Evolutionary conservation across 2,329 filamentous ascomycete species (phyloP), one percentile per base, ranked within the genome.

Genomic region (Sodiomyces alkalinus): DNA sequence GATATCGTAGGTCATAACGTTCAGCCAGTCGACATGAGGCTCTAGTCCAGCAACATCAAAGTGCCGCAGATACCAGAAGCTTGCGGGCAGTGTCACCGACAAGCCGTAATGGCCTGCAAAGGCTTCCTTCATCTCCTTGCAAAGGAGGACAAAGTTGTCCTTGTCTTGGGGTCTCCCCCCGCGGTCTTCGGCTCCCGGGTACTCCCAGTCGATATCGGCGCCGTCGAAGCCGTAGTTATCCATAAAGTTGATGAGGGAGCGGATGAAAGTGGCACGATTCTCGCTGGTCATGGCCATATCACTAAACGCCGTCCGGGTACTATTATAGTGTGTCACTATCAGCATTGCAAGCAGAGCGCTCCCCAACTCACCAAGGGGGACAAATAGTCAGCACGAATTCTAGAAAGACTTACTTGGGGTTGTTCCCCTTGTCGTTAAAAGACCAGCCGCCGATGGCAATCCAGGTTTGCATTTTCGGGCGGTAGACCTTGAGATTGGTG

Each of bases 371-470:
- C n/a, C n/a, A n/a, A n/a, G n/a, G n/a, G n/a, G n/a, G n/a, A n/a
- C n/a, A n/a, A n/a, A n/a, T n/a, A n/a, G n/a, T n/a, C n/a, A n/a
- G n/a, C n/a, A n/a, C n/a, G n/a, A n/a, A n/a, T n/a, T n/a, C n/a
- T n/a, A n/a, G n/a, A n/a, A n/a, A n/a, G n/a, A n/a, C n/a, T n/a
- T n/a, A n/a, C n/a, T n/a, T n/a, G n/a, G n/a, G 33, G 1, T 38
- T 45, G 1, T 43, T 34, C 12, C 45, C 45, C 0, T 45, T 44
- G 24, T 62, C 52, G 27, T 45, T 55, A 27, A 59, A 54, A 2
- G 47, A 41, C 49, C 52, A 61, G 0, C 59, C 58, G 2, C 58
- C 55, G 3, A 62, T 33, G 4, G 51, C 45, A 17, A 62, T 46
- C 36, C 42, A 53, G 0, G 50, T 45, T 36, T 57, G 40, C 0